Evolutionary conservation across 371 early-diverging fungal species (phyloP).

Genomic region (Mucor circinelloides): DNA sequence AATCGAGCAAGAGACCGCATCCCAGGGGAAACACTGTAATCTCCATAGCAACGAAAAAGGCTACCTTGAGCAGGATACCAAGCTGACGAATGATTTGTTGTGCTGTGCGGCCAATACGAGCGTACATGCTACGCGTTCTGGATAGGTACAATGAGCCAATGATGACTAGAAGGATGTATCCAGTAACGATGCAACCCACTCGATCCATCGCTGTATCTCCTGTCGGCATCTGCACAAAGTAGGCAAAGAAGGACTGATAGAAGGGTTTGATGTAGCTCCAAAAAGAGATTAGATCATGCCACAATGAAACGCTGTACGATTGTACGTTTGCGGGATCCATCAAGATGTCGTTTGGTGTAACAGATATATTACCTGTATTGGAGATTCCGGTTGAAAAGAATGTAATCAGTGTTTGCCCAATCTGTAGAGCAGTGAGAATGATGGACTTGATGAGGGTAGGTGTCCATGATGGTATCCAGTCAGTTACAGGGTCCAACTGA

Average conservation of each 20-base stretch:
- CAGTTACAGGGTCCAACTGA: conserved; percentile 30
- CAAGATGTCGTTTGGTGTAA: background rate
- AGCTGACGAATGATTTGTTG: conserved; percentile 49
- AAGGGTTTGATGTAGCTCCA: background rate
- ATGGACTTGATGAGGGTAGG: background rate
- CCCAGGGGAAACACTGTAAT: conserved; percentile 81
- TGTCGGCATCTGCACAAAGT: background rate
- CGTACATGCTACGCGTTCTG: background rate
- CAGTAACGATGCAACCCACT: conserved; percentile 31
- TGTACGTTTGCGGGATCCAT: background rate
- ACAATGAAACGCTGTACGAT: background rate
- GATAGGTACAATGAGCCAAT: conserved; percentile 35
- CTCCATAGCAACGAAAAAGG: conserved; percentile 81
- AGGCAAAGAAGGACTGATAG: background rate
- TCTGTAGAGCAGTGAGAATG: background rate
- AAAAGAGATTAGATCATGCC: background rate
- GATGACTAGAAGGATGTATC: conserved; percentile 32
- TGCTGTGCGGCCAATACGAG: conserved; percentile 33
- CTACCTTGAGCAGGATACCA: conserved; percentile 61
- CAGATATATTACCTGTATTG: background rate
- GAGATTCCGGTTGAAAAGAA: background rate
- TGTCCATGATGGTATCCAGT: background rate
- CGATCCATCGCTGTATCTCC: conserved; percentile 25
- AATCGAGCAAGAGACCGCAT: conserved; percentile 80
- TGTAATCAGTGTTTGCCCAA: background rate